phyloP scores from a whole-genome alignment of 1,284 basidiomycete genomes.

The Microbotryomycetes sp. region DNA sequence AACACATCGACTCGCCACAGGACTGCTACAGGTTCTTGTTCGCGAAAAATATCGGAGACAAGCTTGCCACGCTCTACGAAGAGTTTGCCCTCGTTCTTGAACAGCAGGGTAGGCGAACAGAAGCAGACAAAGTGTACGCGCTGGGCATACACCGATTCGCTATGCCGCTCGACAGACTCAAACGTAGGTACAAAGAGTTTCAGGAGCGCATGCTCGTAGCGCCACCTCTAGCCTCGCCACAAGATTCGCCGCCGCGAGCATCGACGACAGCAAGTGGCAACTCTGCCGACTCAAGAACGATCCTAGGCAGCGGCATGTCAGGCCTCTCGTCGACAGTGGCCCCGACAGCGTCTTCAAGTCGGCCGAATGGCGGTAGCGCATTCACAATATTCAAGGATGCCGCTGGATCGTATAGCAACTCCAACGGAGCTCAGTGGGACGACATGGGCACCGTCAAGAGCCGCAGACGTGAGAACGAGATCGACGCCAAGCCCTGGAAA shows the following conservation, averaged over 20 bases:
- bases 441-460: constrained; percentile 47
- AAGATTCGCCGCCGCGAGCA: constrained; percentile 32
- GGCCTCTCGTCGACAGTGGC: background rate
- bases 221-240: constrained; percentile 37
- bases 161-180: constrained; percentile 74
- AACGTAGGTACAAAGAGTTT: constrained; percentile 74
- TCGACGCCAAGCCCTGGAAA: constrained; percentile 46
- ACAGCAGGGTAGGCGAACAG: constrained; percentile 57
- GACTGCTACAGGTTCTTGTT: constrained; percentile 70
- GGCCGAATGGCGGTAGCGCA: constrained; percentile 40
- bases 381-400: constrained; percentile 45
- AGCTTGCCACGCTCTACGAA: constrained; percentile 71
- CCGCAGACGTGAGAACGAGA: constrained; percentile 47
- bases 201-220: constrained; percentile 56
- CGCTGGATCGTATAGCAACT: constrained; percentile 11
- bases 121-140: constrained; percentile 76
- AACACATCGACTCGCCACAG: constrained; percentile 48
- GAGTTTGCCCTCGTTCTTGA: constrained; percentile 74
- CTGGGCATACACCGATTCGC: constrained; percentile 76
- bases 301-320: constrained; percentile 25
- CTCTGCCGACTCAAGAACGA: constrained; percentile 15
- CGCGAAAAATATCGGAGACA: constrained; percentile 67
- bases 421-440: constrained; percentile 42
- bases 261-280: constrained; percentile 23
- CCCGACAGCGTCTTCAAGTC: background rate